These are phyloP conservation scores for Lepidium didymum DNA, from an alignment of 345 rosid species.

Conservation along the genomic window DNA sequence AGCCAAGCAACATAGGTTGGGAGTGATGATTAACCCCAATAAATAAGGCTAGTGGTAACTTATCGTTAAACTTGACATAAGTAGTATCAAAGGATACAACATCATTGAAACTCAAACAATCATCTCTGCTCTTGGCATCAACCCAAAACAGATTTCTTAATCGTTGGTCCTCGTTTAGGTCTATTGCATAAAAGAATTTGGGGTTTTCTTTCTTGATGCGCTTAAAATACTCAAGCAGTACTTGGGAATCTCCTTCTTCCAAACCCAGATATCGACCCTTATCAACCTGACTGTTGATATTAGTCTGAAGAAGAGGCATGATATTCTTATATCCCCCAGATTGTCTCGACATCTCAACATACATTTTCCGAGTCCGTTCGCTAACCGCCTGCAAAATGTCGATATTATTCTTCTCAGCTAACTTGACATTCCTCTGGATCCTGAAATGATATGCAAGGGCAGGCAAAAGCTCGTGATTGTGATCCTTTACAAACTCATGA, in stretches of 20 bases:
- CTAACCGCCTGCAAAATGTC: slow-evolving; percentile 43
- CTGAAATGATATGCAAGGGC: slow-evolving; percentile 52
- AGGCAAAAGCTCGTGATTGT: slow-evolving; percentile 67
- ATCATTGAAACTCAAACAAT: slow-evolving; percentile 36
- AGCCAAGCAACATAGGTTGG: slow-evolving; percentile 40
- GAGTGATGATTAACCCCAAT: slow-evolving; percentile 43
- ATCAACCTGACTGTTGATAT: slow-evolving; percentile 27
- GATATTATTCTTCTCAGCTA: slow-evolving; percentile 50
- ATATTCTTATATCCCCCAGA: slow-evolving; percentile 33
- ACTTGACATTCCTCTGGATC: slow-evolving; percentile 46
- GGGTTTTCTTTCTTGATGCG: slow-evolving; percentile 46
- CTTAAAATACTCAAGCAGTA: slow-evolving; percentile 40
- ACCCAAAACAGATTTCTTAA: slow-evolving; percentile 41
- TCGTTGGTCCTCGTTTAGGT: slow-evolving; percentile 36
- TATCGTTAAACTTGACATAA: slow-evolving; percentile 38
- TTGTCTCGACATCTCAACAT: slow-evolving; percentile 45
- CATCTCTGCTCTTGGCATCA: slow-evolving; percentile 44
- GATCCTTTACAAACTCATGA: slow-evolving; percentile 58
- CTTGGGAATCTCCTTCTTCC: slow-evolving; percentile 41
- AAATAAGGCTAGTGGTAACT: slow-evolving; percentile 39
- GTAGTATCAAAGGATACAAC: slow-evolving; percentile 45
- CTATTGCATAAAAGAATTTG: slow-evolving; percentile 38
- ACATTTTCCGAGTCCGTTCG: slow-evolving; percentile 43
- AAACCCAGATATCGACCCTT: slow-evolving; percentile 29
- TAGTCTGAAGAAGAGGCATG: slow-evolving; percentile 13